A percentile compares a stretch with the other conserved stretches of the same genome.
phyloP scores from a whole-genome alignment of 345 rosid genomes.

The Xanthoceras sorbifolium region DNA sequence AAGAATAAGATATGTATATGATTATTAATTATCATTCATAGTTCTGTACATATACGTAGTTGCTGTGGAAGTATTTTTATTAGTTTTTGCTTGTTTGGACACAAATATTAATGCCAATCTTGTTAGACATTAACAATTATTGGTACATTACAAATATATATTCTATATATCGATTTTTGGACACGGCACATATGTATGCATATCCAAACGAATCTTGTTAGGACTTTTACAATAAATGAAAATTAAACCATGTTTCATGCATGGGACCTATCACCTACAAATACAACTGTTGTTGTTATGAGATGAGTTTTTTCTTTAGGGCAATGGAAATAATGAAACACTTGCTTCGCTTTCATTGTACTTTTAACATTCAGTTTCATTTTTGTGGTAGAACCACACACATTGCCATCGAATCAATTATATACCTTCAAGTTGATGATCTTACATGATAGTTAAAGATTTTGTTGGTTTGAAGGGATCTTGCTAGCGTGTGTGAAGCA shows the following conservation, averaged over 20 bases:
- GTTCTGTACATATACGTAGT: not conserved
- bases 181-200: not conserved
- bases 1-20: not conserved
- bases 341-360: not conserved
- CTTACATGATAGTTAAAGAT: not conserved
- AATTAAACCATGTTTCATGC: not conserved
- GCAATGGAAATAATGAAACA: no score
- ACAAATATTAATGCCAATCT: not conserved
- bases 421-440: not conserved
- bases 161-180: not conserved
- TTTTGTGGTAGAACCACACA: not conserved
- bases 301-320: no score
- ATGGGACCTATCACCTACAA: not conserved
- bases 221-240: constrained; percentile 16
- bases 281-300: not conserved
- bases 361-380: not conserved
- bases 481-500: no score
- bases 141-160: not conserved
- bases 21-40: not conserved
- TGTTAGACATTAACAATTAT: not conserved
- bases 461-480: not conserved
- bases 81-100: not conserved
- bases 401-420: no score
- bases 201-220: not conserved
- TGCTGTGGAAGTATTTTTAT: not conserved